phyloP scores from a whole-genome alignment of 768 basidiomycete species.

The Russula virescens region DNA sequence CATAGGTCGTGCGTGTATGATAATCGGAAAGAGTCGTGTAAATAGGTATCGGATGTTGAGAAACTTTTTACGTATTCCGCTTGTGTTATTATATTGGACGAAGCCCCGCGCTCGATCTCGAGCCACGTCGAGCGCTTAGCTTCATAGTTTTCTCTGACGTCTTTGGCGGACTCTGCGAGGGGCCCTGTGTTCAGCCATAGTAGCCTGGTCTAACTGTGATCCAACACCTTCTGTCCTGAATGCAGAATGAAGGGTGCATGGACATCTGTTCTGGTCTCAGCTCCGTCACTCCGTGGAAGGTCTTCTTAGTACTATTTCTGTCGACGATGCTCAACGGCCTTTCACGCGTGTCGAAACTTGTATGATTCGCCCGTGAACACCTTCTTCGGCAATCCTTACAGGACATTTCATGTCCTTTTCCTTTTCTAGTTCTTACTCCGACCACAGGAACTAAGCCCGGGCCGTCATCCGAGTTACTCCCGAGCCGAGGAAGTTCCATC shows the following conservation, averaged over 20 bases:
- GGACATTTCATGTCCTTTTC: not conserved
- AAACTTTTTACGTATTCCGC: not conserved
- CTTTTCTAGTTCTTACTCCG: too few relatives aligned
- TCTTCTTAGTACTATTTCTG: not conserved
- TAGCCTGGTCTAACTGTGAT: too few relatives aligned
- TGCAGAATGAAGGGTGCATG: too few relatives aligned
- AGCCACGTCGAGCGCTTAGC: conserved; percentile 4
- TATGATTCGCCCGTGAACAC: conserved; percentile 4
- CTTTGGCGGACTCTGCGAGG: not conserved
- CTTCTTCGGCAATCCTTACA: not conserved
- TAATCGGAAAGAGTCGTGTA: not conserved
- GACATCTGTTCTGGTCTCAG: not conserved
- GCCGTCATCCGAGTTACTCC: not conserved
- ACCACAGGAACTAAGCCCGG: not conserved
- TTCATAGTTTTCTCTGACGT: not conserved
- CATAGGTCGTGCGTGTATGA: not conserved
- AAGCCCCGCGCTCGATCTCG: not conserved
- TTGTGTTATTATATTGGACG: not conserved
- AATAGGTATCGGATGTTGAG: not conserved
- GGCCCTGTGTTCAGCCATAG: not conserved
- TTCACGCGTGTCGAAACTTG: not conserved
- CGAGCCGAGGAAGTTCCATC: too few relatives aligned
- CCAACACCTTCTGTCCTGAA: too few relatives aligned
- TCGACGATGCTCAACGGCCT: not conserved
- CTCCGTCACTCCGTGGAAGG: too few relatives aligned